Base-by-base conservation (phyloP, 495 filamentous ascomycete genomes). In the Glarea lozoyensis region DNA sequence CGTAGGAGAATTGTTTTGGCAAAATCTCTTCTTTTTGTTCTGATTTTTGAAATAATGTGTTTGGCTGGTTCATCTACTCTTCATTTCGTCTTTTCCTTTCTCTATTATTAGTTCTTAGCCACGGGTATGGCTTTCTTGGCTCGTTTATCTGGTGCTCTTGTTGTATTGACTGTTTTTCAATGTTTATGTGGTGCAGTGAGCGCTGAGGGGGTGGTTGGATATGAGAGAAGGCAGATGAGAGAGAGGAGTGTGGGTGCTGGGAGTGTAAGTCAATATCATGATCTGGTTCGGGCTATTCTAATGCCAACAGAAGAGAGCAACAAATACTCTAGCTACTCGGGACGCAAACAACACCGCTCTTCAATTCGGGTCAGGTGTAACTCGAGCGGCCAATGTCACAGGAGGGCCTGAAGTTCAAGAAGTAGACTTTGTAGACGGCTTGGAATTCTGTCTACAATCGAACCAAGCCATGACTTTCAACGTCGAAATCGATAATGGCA, bases 371-470 rank as follows among this genome's bases (percentile, higher is more conserved):
- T 45, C 45, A 32, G 50, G 45, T 10, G 45, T 34, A 19, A 53
- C 40, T 1, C 38, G 45, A 25, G 49, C 45, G 1, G 45, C 40
- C 11, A 53, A 53, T 35, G 27, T 53, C 24, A 53, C 41, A 15
- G 40, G 45, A 13, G 50, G 50, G 4, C 15, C 18, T 4, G 50
- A 42, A 15, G 16, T 33, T 10, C 50, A 53, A 35, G 15, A 53
- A 29, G 31, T 37, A n/a, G 45, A 53, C 19, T 53, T 53, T 25
- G 30, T 49, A 20, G 50, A 49, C 27, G 45, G 50, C 6, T n/a
- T 53, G 36, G 36, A 42, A 19, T 53, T 53, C 33, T 40, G 37
- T 4, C 19, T 48, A 10, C 41, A 53, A 22, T 27, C 36, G 2
- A 34, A 34, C 9, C 20, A 37, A 7, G 20, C 37, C 3, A 32